A percentile compares a stretch with the other conserved stretches of the same genome.
Conservation (phyloP, 805 yeast genomes). For the Metschnikowia henanensis region DNA sequence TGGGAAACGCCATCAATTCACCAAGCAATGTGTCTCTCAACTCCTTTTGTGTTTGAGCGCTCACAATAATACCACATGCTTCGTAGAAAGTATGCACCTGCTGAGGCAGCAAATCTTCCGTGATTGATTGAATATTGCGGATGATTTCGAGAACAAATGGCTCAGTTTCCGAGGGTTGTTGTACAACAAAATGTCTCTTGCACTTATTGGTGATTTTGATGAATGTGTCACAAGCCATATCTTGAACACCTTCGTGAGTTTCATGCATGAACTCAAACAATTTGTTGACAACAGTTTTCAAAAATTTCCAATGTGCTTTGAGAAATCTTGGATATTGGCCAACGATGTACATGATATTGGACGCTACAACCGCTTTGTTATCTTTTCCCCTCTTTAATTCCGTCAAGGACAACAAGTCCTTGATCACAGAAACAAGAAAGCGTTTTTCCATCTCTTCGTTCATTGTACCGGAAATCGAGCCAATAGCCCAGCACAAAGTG, state of each 20-base stretch:
- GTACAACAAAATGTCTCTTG: slow-evolving; percentile 90
- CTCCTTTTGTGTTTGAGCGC: slow-evolving; percentile 75
- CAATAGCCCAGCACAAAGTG: slow-evolving; percentile 99
- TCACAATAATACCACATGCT: slow-evolving; percentile 92
- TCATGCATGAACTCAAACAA: slow-evolving; percentile 99
- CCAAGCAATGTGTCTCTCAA: slow-evolving; percentile 69
- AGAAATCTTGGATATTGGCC: slow-evolving; percentile 98
- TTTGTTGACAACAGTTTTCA: slow-evolving; percentile 93
- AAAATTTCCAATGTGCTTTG: slow-evolving; percentile 97
- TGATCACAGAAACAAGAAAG: slow-evolving; percentile 89
- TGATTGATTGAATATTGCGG: slow-evolving; percentile 75
- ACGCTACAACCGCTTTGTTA: slow-evolving; percentile 98
- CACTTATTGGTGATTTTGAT: slow-evolving; percentile 95
- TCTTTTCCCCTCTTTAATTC: slow-evolving; percentile 97
- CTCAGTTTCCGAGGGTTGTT: slow-evolving; percentile 80
- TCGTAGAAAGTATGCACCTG: slow-evolving; percentile 97
- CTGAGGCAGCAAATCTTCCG: slow-evolving; percentile 93
- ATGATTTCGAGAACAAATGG: slow-evolving; percentile 93
- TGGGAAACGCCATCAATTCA: slow-evolving; percentile 88
- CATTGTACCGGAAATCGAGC: slow-evolving; percentile 98
- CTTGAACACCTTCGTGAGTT: slow-evolving; percentile 99
- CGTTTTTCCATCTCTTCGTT: slow-evolving; percentile 96
- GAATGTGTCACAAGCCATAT: slow-evolving; percentile 99
- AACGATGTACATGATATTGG: slow-evolving; percentile 99
- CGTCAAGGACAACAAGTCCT: slow-evolving; percentile 86